Base-by-base conservation (phyloP, 2,329 filamentous ascomycete species). In the Penicillium sp. region DNA sequence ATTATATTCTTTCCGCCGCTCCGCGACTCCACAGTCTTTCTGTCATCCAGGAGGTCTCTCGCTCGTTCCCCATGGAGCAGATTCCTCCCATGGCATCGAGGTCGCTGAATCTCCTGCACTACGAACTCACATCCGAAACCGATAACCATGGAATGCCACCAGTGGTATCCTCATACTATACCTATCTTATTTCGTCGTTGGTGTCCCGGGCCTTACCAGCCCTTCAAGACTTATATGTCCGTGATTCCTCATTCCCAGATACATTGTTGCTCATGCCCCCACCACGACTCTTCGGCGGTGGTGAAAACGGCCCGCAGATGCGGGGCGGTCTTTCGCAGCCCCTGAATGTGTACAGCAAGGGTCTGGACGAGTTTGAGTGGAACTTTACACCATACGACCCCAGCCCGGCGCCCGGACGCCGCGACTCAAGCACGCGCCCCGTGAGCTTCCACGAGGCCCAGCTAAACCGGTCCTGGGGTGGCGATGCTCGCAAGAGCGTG, bases 121-220 rank as follows among this genome's bases (percentile, higher is more conserved):
- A 87, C 70, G 93, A 97, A 74, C 90, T 97, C 70, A 88, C 85
- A 11, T 75, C 73, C 7, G 57, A 67, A 4, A 77, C 84, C 0
- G 84, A 85, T 23, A 81, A 86, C 11, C 88, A 85, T 59, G 75
- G 78, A 11, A 72, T 82, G 50, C 78, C 81, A 49, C 75, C 79
- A 0, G 79, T 82, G 1, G 76, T 79, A 7, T 75, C 78, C 25
- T 83, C 81, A 19, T 95, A 96, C 77, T 96, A 97, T 74, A 84
- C 85, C 59, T 96, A 96, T 74, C 84, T 97, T 21, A 87, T 91
- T 27, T 84, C 84, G n/a, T 96, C 91, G 0, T 84, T 97, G 33
- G 84, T 94, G 59, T 83, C 86, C 16, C 88, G 88, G 60, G 84
- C 85, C 8, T 81, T 97, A 8, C 91, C 92, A 1, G 84, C 82